Evolutionary conservation across 176 grass and related monocot species (phyloP).

Genomic region (Oryza australiensis): DNA sequence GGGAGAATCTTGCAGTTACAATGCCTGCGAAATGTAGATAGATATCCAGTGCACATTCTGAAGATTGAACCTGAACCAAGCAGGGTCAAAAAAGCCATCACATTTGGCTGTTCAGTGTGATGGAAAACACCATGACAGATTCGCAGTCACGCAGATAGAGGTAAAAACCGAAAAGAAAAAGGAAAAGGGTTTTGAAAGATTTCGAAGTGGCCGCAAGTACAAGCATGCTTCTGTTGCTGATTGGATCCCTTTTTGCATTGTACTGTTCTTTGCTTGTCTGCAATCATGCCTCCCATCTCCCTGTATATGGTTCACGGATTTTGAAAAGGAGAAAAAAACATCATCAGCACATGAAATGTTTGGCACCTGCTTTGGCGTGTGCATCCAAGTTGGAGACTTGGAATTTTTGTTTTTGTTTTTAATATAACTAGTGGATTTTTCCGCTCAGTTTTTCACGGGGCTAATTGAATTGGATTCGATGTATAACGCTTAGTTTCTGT

Average conservation of each 20-base stretch:
- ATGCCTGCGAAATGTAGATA: not conserved
- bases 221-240: constrained; percentile 41
- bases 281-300: not conserved
- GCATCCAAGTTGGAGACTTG: constrained; percentile 2
- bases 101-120: constrained; percentile 7
- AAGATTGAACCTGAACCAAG: not conserved
- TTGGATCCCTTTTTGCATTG: constrained; percentile 37
- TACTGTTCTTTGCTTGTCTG: constrained; percentile 35
- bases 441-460: too few species aligned
- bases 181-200: constrained; percentile 12
- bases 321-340: not conserved
- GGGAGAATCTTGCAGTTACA: not conserved
- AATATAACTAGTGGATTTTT: too few species aligned
- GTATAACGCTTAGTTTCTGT: too few species aligned
- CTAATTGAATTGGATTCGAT: too few species aligned
- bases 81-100: not conserved
- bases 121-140: constrained; percentile 8
- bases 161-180: not conserved
- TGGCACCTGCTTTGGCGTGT: not conserved
- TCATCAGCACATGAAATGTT: not conserved
- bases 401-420: not conserved
- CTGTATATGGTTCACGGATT: constrained; percentile 22
- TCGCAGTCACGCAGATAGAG: not conserved
- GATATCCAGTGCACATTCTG: not conserved
- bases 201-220: constrained; percentile 34